These are phyloP conservation scores for Termitomyces sp. DNA, from an alignment of 768 basidiomycete species.

Conservation along the genomic window DNA sequence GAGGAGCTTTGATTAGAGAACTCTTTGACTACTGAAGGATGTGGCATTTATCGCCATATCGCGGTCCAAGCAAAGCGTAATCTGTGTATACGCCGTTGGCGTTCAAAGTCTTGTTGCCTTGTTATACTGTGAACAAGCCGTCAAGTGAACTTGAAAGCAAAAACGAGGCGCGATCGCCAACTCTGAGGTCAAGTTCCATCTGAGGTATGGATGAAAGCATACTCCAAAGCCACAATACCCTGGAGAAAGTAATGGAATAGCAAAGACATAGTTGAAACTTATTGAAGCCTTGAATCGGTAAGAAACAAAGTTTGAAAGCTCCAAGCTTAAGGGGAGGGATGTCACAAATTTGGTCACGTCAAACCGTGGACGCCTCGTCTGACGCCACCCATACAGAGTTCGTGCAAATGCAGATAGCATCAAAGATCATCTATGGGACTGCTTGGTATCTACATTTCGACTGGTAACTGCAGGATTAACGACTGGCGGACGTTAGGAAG, in stretches of 20 bases:
- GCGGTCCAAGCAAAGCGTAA: not conserved
- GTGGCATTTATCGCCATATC: not conserved
- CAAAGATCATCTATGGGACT: slow-evolving; percentile 56
- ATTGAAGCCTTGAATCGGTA: too few relatives aligned
- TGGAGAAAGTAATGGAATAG: too few relatives aligned
- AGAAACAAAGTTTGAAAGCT: too few relatives aligned
- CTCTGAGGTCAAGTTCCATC: too few relatives aligned
- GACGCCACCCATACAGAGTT: slow-evolving; percentile 2
- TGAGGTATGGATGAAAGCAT: too few relatives aligned
- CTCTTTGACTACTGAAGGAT: not conserved
- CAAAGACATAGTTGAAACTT: not conserved
- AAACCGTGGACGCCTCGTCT: not conserved
- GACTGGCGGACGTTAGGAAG: slow-evolving; percentile 49
- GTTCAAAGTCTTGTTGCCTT: too few relatives aligned
- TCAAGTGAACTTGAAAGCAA: too few relatives aligned
- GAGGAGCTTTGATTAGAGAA: not conserved
- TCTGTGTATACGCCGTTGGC: too few relatives aligned
- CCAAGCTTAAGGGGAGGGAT: not conserved
- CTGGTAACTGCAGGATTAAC: not conserved
- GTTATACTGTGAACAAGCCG: too few relatives aligned
- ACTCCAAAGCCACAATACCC: too few relatives aligned
- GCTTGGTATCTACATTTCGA: slow-evolving; percentile 40
- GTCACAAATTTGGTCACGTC: not conserved
- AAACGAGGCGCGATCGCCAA: too few relatives aligned
- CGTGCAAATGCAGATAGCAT: slow-evolving; percentile 20